Conservation (phyloP, 2,329 filamentous ascomycete genomes). For the Xylariaceae sp. region DNA sequence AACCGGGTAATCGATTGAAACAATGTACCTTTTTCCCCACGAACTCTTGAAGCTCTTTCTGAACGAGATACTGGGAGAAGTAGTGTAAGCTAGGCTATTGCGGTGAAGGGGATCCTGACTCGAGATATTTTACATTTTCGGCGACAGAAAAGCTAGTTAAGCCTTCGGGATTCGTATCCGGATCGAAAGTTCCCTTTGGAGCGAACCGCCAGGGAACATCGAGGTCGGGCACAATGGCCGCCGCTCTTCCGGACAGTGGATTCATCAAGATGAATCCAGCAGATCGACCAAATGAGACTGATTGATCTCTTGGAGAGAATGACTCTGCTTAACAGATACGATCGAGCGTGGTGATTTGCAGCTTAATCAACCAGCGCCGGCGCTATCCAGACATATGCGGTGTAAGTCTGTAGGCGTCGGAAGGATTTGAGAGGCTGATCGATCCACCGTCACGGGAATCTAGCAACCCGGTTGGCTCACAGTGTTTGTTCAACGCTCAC, state of each 20-base stretch:
- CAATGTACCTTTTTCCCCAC: slow-evolving; percentile 6
- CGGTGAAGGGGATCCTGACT: background rate
- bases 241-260: background rate
- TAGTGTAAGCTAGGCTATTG: background rate
- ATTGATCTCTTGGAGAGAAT: background rate
- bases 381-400: too few species aligned
- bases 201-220: slow-evolving; percentile 41
- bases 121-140: slow-evolving; percentile 42
- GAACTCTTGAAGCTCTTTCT: slow-evolving; percentile 38
- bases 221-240: slow-evolving; percentile 4
- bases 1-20: background rate
- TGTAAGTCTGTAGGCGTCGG: too few species aligned
- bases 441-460: too few species aligned
- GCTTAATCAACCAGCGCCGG: too few species aligned
- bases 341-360: background rate
- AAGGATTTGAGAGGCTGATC: too few species aligned
- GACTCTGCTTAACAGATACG: background rate
- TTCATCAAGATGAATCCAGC: background rate
- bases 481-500: too few species aligned
- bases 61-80: slow-evolving; percentile 40
- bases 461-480: too few species aligned
- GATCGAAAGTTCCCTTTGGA: slow-evolving; percentile 41
- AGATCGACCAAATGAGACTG: background rate
- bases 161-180: slow-evolving; percentile 42
- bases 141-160: slow-evolving; percentile 53